Base-by-base conservation (phyloP, 148 eudicot species). In the Mesembryanthemum crystallinum region DNA sequence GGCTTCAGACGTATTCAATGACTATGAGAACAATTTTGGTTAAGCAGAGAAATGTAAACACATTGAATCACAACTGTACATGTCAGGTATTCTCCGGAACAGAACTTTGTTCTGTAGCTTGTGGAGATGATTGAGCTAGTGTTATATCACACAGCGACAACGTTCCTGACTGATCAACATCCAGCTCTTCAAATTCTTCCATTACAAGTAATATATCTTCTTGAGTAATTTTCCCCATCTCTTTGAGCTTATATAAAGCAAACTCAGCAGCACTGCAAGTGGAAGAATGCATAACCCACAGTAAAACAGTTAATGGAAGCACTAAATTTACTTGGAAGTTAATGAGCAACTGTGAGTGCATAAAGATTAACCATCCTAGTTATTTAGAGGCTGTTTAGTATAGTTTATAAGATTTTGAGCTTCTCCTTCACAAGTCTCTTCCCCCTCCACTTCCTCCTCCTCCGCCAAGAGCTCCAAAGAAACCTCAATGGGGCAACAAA, bases 141-240 rank as follows among this genome's bases (percentile, higher is more conserved):
- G 35, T 71, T 64, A 90, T 75, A 76, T 91, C 95, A 49, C 82
- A 87, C 51, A 76, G 2, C 5, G 95, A 87, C 35, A 94, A 74
- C 25, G 88, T 88, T 55, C 97, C 97, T 3, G 95, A 88, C 59
- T 92, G 87, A 86, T 92, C 97, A 32, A 89, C 87, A 78, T 94
- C 98, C 57, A 92, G 82, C 27, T 83, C 80, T 79, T 90, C 83
- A 77, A 94, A 94, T 80, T 90, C 89, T 43, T 88, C 73, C 87
- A 90, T 64, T 39, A 92, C 69, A 27, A 82, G 77, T 18, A 85
- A 15, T 52, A 94, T 66, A 70, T 94, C 98, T 65, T 88, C 89
- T 61, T 85, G 81, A 45, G 59, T 85, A 59, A 92, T 88, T 86
- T 92, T 92, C 51, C 93, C 91, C 95, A 92, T 90, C 88, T 94